Evolutionary conservation across 495 filamentous ascomycete species (phyloP), one percentile per base, ranked within the genome.

Genomic region (Penicillium longicatenatum): DNA sequence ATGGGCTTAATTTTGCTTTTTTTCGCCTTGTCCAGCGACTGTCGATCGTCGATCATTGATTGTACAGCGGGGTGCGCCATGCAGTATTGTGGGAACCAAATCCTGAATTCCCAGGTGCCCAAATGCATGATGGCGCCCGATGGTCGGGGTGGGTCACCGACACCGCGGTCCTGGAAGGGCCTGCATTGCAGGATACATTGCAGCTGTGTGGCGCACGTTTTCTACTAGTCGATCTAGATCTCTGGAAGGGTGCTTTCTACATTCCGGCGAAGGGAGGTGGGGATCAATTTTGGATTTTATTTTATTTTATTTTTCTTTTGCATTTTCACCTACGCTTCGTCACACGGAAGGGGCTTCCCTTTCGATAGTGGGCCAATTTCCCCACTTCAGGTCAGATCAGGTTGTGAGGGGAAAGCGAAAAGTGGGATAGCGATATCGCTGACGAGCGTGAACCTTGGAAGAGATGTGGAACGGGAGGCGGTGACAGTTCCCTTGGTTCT

Each of bases 41-140:
- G 42, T 39, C 55, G 53, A 20, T 39, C 39, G 57, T 55, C 47
- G 63, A 66, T 65, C 63, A 60, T 60, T 46, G 19, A 30, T 51
- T 58, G 56, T 17, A 6, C 57, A 60, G 63, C 56, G 61, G 55
- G 61, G 52, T 46, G 41, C 22, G 42, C 29, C 48, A 33, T 33
- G 10, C 19, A 21, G 17, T 45, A 35, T 35, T 16, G 16, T 42
- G 24, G 20, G 21, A 42, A 35, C 22, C 17, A 11, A 4, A 45
- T 45, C 42, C 19, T 45, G 2, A 45, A 9, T 21, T 45, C 14
- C 1, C 37, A 39, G 16, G 37, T 39, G 42, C 42, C 42, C 19
- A 45, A 45, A 45, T 45, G 17, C 11, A 45, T 42, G 22, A 43
- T 48, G 42, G 37, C 55, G 31, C 52, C 46, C 48, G 52, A 55